These are phyloP conservation scores for Scleromitrula shiraiana DNA, from an alignment of 2,329 filamentous ascomycete genomes.

Conservation along the genomic window DNA sequence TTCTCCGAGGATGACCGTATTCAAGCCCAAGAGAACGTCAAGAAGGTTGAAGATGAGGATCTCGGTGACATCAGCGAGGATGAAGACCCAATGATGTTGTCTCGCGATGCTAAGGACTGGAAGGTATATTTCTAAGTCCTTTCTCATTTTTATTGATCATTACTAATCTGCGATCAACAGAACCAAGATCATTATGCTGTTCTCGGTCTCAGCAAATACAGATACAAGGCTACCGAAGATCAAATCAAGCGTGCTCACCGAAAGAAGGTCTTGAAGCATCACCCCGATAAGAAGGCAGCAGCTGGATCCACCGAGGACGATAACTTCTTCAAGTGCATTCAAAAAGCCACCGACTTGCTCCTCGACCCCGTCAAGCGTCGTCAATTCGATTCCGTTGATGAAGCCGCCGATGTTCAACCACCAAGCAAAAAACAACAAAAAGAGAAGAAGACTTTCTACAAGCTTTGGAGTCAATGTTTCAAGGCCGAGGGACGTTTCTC, in stretches of 20 bases:
- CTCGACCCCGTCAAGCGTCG: slow-evolving; percentile 85
- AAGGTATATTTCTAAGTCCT: slow-evolving; percentile 54
- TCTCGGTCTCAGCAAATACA: slow-evolving; percentile 85
- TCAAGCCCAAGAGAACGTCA: slow-evolving; percentile 87
- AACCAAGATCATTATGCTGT: slow-evolving; percentile 97
- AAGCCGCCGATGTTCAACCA: slow-evolving; percentile 84
- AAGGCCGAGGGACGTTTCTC: slow-evolving; percentile 90
- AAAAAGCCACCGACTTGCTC: slow-evolving; percentile 92
- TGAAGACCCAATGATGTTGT: slow-evolving; percentile 87
- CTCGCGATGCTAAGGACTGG: slow-evolving; percentile 97
- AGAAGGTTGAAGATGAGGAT: slow-evolving; percentile 90
- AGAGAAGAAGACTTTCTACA: slow-evolving; percentile 81
- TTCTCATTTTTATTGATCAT: neutral
- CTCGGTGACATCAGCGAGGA: slow-evolving; percentile 86
- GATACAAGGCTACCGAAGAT: slow-evolving; percentile 87
- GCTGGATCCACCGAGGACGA: slow-evolving; percentile 83
- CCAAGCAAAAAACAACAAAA: slow-evolving; percentile 84
- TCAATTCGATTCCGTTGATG: slow-evolving; percentile 95
- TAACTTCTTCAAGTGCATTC: slow-evolving; percentile 99
- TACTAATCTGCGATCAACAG: slow-evolving; percentile 36
- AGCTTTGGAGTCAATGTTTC: slow-evolving; percentile 86
- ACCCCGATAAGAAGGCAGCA: slow-evolving; percentile 97
- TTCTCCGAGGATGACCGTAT: slow-evolving; percentile 98
- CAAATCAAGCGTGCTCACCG: slow-evolving; percentile 99
- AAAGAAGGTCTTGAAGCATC: slow-evolving; percentile 98